Conservation (phyloP, 192 early-diverging fungal genomes). For the Gonapodya prolifera region DNA sequence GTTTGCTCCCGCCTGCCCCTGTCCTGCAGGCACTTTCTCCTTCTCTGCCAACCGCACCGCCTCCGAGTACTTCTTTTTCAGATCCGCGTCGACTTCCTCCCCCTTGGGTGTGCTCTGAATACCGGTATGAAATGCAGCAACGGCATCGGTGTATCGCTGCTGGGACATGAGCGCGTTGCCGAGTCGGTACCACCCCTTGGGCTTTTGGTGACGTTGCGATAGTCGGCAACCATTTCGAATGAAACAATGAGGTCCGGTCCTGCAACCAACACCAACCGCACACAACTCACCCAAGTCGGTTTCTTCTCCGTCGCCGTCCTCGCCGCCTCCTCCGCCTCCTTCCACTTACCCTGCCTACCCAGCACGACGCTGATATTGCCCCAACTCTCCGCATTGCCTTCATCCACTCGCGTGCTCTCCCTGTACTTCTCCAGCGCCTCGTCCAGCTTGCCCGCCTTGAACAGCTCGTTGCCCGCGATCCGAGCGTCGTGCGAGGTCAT, state of each 20-base stretch:
- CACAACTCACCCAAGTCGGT: neutral
- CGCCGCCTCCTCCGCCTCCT: neutral
- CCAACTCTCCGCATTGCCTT: neutral
- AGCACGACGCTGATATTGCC: neutral
- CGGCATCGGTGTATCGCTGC: neutral
- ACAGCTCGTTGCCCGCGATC: slow-evolving; percentile 3
- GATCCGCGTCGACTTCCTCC: neutral
- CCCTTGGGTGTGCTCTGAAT: neutral
- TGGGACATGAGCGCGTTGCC: neutral
- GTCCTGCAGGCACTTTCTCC: too few relatives aligned
- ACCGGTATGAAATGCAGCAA: neutral
- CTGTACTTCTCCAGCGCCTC: neutral
- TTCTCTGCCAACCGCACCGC: neutral
- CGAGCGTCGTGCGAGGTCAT: neutral
- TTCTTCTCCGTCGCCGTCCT: neutral
- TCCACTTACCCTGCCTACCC: neutral
- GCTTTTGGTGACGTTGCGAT: neutral
- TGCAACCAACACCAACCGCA: neutral
- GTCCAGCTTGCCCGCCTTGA: neutral
- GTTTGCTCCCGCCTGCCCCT: too few relatives aligned
- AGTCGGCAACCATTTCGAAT: neutral
- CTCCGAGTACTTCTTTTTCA: neutral
- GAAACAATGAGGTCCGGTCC: neutral
- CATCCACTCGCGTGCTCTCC: neutral
- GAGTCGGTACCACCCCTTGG: slow-evolving; percentile 2